phyloP scores from a whole-genome alignment of 805 yeast genomes.

The Kodamaea restingae region DNA sequence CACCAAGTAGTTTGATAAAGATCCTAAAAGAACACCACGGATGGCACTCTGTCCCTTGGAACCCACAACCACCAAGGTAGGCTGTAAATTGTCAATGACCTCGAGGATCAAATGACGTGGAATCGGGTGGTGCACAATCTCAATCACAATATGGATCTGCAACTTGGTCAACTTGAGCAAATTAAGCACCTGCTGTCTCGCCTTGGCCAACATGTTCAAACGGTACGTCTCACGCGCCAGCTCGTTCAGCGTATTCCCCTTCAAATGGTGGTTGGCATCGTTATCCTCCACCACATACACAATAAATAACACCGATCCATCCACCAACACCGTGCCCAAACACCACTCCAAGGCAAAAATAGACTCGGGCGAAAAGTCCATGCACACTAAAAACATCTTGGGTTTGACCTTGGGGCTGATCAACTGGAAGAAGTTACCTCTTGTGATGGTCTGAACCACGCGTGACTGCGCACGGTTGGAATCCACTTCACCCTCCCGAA shows the following conservation, averaged over 20 bases:
- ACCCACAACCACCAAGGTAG: slow-evolving; percentile 71
- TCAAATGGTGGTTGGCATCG: slow-evolving; percentile 39
- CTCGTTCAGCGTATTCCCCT: slow-evolving; percentile 36
- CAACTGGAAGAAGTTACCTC: slow-evolving; percentile 61
- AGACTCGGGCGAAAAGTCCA: slow-evolving; percentile 82
- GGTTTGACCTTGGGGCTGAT: slow-evolving; percentile 42
- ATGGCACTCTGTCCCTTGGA: slow-evolving; percentile 70
- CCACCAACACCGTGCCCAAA: slow-evolving; percentile 77
- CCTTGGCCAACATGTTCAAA: slow-evolving; percentile 37
- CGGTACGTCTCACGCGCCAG: slow-evolving; percentile 33
- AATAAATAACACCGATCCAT: slow-evolving; percentile 76
- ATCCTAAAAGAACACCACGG: slow-evolving; percentile 70
- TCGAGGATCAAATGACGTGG: slow-evolving; percentile 69
- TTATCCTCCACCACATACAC: slow-evolving; percentile 55
- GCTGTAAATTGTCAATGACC: slow-evolving; percentile 65
- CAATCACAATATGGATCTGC: slow-evolving; percentile 69
- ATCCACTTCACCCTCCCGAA: slow-evolving; percentile 53
- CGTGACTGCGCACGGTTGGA: slow-evolving; percentile 50
- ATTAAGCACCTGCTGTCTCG: slow-evolving; percentile 42
- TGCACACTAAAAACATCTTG: slow-evolving; percentile 68
- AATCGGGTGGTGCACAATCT: slow-evolving; percentile 71
- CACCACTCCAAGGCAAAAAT: slow-evolving; percentile 84
- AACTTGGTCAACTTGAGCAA: slow-evolving; percentile 61
- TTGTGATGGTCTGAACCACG: slow-evolving; percentile 64
- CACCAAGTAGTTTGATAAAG: slow-evolving; percentile 67